These are phyloP conservation scores for Phylloporus arenicola DNA, from an alignment of 768 basidiomycete genomes.

Conservation along the genomic window DNA sequence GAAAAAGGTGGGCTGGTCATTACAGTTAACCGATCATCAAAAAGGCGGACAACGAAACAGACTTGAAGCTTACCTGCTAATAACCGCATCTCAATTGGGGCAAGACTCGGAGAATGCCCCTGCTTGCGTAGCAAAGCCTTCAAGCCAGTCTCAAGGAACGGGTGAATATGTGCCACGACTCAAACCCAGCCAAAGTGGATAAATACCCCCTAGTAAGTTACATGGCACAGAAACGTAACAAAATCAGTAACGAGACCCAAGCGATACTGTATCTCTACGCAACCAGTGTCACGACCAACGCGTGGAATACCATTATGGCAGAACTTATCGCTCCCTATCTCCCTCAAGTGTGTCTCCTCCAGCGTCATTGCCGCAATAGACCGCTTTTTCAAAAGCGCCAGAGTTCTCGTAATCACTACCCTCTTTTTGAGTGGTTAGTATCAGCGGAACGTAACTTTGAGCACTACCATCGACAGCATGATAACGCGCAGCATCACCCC, in stretches of 20 bases:
- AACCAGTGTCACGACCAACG: neutral
- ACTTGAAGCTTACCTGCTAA: too few relatives aligned
- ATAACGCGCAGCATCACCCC: neutral
- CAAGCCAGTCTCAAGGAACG: too few relatives aligned
- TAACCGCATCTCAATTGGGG: too few relatives aligned
- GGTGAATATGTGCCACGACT: too few relatives aligned
- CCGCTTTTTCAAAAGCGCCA: neutral
- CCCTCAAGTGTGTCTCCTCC: neutral
- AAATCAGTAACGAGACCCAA: neutral
- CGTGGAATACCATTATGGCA: too few relatives aligned
- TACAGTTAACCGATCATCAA: too few relatives aligned
- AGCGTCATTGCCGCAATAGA: neutral
- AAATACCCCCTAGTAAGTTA: neutral
- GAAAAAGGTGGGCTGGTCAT: too few relatives aligned
- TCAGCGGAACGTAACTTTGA: neutral
- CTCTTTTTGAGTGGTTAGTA: neutral
- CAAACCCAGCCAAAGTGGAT: neutral
- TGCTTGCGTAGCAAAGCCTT: too few relatives aligned
- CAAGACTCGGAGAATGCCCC: too few relatives aligned
- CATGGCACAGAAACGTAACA: neutral
- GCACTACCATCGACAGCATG: constrained; percentile 8
- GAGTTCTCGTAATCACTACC: constrained; percentile 12
- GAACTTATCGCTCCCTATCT: constrained; percentile 1
- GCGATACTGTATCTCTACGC: neutral
- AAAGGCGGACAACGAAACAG: too few relatives aligned